Base-by-base conservation (phyloP, 805 yeast genomes). In the Kuraishia ogatae region DNA sequence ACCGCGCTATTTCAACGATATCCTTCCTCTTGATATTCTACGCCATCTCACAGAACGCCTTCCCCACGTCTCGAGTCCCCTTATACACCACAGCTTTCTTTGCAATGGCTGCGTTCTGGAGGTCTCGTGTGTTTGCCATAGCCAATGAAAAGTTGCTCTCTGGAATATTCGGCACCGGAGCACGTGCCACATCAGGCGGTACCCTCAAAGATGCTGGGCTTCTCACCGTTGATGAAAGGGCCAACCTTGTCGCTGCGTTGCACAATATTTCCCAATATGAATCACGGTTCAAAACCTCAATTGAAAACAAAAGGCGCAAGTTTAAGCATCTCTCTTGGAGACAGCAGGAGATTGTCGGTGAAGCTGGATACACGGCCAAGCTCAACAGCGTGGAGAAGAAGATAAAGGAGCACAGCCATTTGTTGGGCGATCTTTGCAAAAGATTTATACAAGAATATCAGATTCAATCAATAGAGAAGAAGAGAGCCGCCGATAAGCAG, bases 301-400 rank as follows among this genome's bases (percentile, higher is more conserved):
- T 79, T 57, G 78, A 77, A 51, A 65, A 76, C 51, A 71, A 80
- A 53, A 66, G 76, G 28, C 65, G 68, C 21, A 63, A 77, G 46
- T 76, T 73, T 65, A 76, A 75, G 58, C 60, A 73, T 59, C 71
- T 85, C 78, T 64, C 78, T 3, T 74, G 79, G 73, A 69, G 79
- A 54, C 89, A 84, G 59, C 88, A 84, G 62, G 68, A 74, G 15
- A 64, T 81, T 35, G 82, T 83, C 23, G 73, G 71, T 11, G 68
- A 75, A 23, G 50, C 53, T 2, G 84, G 85, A 0, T 84, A 87
- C 70, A 58, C 76, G 28, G 68, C 72, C 21, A 83, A 87, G 60
- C 66, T 88, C 52, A 66, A 72, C 19, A 59, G 62, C 7, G 74
- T 84, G 0, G 89, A 86, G 56, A 57, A 60, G 1, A 70, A 77